Evolutionary conservation across 2,329 filamentous ascomycete species (phyloP).

Genomic region (Epichloe aotearoae): DNA sequence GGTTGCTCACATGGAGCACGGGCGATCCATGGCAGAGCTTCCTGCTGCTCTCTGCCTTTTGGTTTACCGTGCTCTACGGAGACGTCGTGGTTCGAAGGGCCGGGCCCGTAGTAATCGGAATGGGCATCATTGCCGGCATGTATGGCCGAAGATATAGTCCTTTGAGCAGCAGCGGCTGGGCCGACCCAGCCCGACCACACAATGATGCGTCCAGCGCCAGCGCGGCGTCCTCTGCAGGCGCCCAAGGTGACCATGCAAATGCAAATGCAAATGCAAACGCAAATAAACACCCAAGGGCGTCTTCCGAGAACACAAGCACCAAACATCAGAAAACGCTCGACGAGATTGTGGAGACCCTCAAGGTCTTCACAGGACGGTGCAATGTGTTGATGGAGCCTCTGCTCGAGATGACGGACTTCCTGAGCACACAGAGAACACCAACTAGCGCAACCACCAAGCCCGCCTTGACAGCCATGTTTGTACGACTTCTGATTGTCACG

Average conservation of each 20-base stretch:
- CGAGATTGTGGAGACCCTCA: conserved; percentile 89
- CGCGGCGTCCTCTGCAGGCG: conserved; percentile 8
- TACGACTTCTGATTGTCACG: conserved; percentile 76
- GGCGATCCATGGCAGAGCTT: conserved; percentile 97
- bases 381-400: conserved; percentile 87
- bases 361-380: conserved; percentile 80
- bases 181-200: conserved; percentile 29
- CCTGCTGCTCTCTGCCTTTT: conserved; percentile 70
- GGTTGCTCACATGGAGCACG: conserved; percentile 85
- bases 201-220: conserved; percentile 14
- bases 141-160: conserved; percentile 83
- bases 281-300: conserved; percentile 29
- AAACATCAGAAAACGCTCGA: conserved; percentile 89
- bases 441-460: conserved; percentile 85
- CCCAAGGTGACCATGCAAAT: conserved; percentile 14
- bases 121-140: conserved; percentile 77
- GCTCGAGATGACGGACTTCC: conserved; percentile 78
- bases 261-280: conserved; percentile 12
- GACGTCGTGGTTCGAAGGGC: conserved; percentile 69
- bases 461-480: conserved; percentile 76
- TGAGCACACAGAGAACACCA: conserved; percentile 79
- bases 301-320: conserved; percentile 48
- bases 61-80: conserved; percentile 76
- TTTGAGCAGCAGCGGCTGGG: conserved; percentile 71
- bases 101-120: conserved; percentile 71